Percentiles rank a stretch among this genome's conserved stretches.
Evolutionary conservation across 495 filamentous ascomycete species (phyloP).

Genomic region (Xylaria cubensis): DNA sequence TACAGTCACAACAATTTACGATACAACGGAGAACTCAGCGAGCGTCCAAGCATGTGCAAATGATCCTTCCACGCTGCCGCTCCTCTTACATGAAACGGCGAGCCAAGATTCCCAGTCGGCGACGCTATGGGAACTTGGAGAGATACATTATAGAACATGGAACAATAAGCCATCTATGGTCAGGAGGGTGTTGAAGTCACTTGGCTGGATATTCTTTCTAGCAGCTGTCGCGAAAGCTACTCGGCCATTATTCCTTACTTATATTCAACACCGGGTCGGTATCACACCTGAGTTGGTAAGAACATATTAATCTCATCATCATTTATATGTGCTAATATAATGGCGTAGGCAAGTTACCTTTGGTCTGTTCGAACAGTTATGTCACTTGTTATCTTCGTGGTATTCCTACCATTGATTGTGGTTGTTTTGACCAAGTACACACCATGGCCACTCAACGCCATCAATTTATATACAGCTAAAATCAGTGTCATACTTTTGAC

Average conservation of each 20-base stretch:
- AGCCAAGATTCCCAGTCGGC: neutral
- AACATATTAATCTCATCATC: neutral
- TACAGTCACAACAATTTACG: neutral
- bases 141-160: neutral
- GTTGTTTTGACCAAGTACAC: neutral
- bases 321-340: neutral
- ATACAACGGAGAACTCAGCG: too few species aligned
- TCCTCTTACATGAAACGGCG: neutral
- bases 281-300: neutral
- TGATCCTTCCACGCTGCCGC: constrained; percentile 2
- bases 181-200: neutral
- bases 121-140: neutral
- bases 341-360: neutral
- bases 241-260: constrained; percentile 14
- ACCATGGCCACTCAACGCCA: neutral
- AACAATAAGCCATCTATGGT: neutral
- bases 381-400: constrained; percentile 1
- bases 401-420: neutral
- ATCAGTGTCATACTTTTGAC: neutral
- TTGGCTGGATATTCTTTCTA: neutral
- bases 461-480: neutral
- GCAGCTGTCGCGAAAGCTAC: constrained; percentile 9
- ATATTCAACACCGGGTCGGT: constrained; percentile 11
- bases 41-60: neutral
- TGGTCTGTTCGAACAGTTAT: constrained; percentile 3